These are phyloP conservation scores for Chalciporus sphaerocephalus DNA, from an alignment of 768 basidiomycete species.

Conservation along the genomic window DNA sequence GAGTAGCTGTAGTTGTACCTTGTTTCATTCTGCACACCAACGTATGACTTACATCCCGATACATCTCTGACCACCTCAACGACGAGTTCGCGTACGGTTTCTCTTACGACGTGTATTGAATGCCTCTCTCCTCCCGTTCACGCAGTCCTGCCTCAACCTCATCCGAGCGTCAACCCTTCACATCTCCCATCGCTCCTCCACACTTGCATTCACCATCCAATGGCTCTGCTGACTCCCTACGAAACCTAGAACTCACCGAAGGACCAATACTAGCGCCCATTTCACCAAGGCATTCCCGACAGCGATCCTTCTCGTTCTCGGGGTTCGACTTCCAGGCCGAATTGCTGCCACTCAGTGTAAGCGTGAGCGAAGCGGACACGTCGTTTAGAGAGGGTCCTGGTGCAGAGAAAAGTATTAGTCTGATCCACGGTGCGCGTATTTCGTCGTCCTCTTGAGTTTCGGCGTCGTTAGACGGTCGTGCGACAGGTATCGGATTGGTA, in stretches of 20 bases:
- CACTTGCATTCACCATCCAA: constrained; percentile 8
- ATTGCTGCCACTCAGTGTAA: constrained; percentile 71
- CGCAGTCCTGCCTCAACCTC: constrained; percentile 14
- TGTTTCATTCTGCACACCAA: too few relatives aligned
- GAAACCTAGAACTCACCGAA: constrained; percentile 74
- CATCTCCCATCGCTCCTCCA: constrained; percentile 2
- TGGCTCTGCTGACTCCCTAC: constrained; percentile 71
- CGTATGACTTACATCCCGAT: background rate
- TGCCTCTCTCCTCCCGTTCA: constrained; percentile 21
- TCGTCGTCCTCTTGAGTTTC: background rate
- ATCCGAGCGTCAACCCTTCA: constrained; percentile 9
- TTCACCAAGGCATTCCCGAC: constrained; percentile 21
- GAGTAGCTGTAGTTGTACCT: too few relatives aligned
- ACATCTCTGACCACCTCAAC: background rate
- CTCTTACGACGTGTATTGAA: constrained; percentile 5
- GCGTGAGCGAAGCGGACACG: constrained; percentile 65
- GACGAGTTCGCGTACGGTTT: background rate
- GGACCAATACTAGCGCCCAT: constrained; percentile 40
- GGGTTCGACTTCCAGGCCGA: constrained; percentile 79
- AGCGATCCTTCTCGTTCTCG: constrained; percentile 63
- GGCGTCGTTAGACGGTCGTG: constrained; percentile 7
- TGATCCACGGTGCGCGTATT: constrained; percentile 64
- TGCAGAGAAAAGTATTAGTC: constrained; percentile 68
- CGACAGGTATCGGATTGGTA: constrained; percentile 75
- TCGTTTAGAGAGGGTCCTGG: constrained; percentile 47